Evolutionary conservation across 2,329 filamentous ascomycete species (phyloP).

Genomic region (Epicoccum nigrum): DNA sequence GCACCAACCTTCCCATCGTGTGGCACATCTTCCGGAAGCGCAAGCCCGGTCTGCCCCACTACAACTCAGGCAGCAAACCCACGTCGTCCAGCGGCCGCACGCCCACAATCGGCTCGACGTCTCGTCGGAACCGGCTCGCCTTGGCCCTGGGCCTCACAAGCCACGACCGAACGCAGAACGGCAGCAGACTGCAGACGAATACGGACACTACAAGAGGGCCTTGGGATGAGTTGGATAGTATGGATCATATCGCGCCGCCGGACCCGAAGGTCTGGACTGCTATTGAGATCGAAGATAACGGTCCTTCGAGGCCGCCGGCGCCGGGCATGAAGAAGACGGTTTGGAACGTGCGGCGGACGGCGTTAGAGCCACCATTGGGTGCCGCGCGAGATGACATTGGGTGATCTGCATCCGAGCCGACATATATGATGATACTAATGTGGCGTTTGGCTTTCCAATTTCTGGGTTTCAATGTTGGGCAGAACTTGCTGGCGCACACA

Average conservation of each 20-base stretch:
- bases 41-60: constrained; percentile 20
- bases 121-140: constrained; percentile 28
- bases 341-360: constrained; percentile 39
- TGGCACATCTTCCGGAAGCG: constrained; percentile 44
- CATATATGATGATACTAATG: too few relatives aligned
- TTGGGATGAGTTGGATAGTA: constrained; percentile 32
- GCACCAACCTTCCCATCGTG: constrained; percentile 44
- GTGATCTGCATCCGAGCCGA: too few relatives aligned
- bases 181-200: constrained; percentile 28
- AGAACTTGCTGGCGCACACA: background rate
- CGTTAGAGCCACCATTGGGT: constrained; percentile 2
- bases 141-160: constrained; percentile 34
- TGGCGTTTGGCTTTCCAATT: too few relatives aligned
- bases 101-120: constrained; percentile 27
- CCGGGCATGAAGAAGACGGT: constrained; percentile 39
- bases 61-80: constrained; percentile 25
- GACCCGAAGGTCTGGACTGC: constrained; percentile 26
- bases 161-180: constrained; percentile 27
- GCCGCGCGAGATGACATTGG: too few relatives aligned
- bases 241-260: constrained; percentile 22
- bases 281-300: constrained; percentile 17
- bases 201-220: constrained; percentile 16
- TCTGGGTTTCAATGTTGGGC: too few relatives aligned
- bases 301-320: constrained; percentile 14
- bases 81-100: constrained; percentile 20